A percentile compares a stretch with the other conserved stretches of the same genome.
Conservation (phyloP, 257 asterid species). For the Ballota nigra region DNA sequence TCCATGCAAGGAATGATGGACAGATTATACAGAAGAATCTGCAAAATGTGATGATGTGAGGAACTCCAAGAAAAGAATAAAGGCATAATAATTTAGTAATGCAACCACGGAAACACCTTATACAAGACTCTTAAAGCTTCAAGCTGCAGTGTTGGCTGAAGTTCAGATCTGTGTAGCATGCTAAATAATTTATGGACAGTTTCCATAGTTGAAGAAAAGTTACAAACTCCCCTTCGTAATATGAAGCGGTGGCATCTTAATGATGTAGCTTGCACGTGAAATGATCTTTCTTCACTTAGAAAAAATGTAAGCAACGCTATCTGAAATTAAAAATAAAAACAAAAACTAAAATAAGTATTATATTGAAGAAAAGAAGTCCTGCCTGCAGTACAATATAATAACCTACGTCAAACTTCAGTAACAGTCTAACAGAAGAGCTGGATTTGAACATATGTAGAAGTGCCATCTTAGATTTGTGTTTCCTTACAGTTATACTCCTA, state of each 20-base stretch:
- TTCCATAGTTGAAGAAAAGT: slow-evolving; percentile 35
- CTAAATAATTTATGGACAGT: slow-evolving; percentile 41
- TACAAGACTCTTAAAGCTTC: slow-evolving; percentile 60
- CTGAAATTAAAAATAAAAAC: slow-evolving; percentile 36
- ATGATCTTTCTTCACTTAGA: slow-evolving; percentile 49
- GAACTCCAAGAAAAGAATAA: slow-evolving; percentile 6
- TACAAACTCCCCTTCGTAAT: slow-evolving; percentile 47
- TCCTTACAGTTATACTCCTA: slow-evolving; percentile 6
- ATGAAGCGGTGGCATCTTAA: slow-evolving; percentile 54
- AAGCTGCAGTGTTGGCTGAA: slow-evolving; percentile 46
- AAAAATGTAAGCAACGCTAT: slow-evolving; percentile 56
- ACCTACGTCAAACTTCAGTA: background rate
- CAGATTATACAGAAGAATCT: slow-evolving; percentile 45
- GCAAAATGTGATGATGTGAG: slow-evolving; percentile 34
- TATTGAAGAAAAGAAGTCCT: background rate
- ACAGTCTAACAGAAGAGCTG: background rate
- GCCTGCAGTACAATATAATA: background rate
- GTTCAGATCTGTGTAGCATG: slow-evolving; percentile 41
- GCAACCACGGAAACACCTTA: slow-evolving; percentile 46
- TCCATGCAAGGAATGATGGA: slow-evolving; percentile 42
- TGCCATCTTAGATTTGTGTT: slow-evolving; percentile 4
- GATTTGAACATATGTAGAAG: background rate
- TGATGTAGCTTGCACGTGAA: slow-evolving; percentile 53
- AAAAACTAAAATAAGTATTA: background rate
- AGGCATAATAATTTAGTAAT: slow-evolving; percentile 27